Evolutionary conservation across 176 grass and related monocot genomes (phyloP).

Genomic region (Otatea glauca): DNA sequence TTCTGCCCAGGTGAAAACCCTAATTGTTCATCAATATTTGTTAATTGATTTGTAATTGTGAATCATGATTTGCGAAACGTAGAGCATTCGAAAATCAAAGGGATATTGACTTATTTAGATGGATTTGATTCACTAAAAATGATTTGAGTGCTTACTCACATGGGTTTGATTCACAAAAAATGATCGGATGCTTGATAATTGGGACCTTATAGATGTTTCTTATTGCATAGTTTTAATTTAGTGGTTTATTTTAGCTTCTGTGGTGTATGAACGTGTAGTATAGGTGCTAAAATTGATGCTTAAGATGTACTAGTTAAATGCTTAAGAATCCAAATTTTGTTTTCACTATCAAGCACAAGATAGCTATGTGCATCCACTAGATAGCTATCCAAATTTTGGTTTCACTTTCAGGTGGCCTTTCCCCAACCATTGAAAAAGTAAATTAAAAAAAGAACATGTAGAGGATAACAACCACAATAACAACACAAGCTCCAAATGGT

Average conservation of each 20-base stretch:
- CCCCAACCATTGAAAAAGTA: no score
- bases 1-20: no score
- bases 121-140: neutral
- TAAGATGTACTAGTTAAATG: conserved; percentile 18
- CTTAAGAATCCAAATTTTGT: conserved; percentile 14
- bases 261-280: neutral
- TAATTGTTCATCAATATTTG: no score
- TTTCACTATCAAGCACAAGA: conserved; percentile 10
- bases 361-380: neutral
- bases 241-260: neutral
- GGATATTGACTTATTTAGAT: neutral
- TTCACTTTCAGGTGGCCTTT: no score
- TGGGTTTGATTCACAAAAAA: no score
- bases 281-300: neutral
- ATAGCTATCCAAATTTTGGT: no score
- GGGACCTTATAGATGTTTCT: neutral
- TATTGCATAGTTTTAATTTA: neutral
- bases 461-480: no score
- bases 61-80: no score
- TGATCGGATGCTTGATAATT: neutral
- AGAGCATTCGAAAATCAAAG: no score
- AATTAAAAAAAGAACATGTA: no score
- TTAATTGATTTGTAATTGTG: no score
- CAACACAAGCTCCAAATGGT: no score
- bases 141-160: neutral